Percentiles rank a stretch among this genome's conserved stretches.
These are phyloP conservation scores for Trametes pubescens DNA, from an alignment of 1,284 basidiomycete genomes.

Conservation along the genomic window DNA sequence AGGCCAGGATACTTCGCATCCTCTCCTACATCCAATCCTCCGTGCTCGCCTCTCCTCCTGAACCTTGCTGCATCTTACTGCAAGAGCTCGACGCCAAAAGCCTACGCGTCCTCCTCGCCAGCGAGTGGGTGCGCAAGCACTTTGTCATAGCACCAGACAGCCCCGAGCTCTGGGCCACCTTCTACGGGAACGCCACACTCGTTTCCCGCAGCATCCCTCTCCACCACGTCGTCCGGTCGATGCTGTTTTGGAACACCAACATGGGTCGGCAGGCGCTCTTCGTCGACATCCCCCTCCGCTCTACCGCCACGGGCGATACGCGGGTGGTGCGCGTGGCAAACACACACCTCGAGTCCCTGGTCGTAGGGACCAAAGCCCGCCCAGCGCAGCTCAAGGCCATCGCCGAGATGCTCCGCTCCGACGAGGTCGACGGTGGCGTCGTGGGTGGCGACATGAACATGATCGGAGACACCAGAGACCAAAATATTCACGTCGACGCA, in stretches of 20 bases:
- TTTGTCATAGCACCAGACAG: conserved; percentile 65
- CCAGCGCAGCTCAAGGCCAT: conserved; percentile 62
- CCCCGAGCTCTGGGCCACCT: conserved; percentile 55
- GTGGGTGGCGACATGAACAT: conserved; percentile 78
- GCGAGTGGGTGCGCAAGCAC: conserved; percentile 67
- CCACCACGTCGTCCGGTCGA: conserved; percentile 47
- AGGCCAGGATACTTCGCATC: conserved; percentile 54
- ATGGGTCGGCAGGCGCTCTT: conserved; percentile 64
- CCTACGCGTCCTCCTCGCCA: conserved; percentile 55
- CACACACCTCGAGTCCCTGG: conserved; percentile 73
- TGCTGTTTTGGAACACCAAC: conserved; percentile 58
- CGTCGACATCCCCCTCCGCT: conserved; percentile 59
- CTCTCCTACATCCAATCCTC: conserved; percentile 61
- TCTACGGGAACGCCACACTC: conserved; percentile 72
- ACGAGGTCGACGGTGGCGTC: conserved; percentile 60
- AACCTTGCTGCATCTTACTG: conserved; percentile 66
- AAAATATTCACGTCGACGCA: conserved; percentile 48
- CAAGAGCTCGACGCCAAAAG: conserved; percentile 65
- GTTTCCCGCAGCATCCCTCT: conserved; percentile 64
- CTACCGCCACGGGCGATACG: conserved; percentile 35
- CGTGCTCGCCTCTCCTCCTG: conserved; percentile 56
- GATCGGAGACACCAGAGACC: conserved; percentile 54
- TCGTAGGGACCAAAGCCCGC: conserved; percentile 51
- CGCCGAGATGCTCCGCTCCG: conserved; percentile 53
- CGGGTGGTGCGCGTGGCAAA: conserved; percentile 64